Evolutionary conservation across 805 yeast genomes (phyloP), one percentile per base, ranked within the genome.

Genomic region (Lipomyces yamadae): DNA sequence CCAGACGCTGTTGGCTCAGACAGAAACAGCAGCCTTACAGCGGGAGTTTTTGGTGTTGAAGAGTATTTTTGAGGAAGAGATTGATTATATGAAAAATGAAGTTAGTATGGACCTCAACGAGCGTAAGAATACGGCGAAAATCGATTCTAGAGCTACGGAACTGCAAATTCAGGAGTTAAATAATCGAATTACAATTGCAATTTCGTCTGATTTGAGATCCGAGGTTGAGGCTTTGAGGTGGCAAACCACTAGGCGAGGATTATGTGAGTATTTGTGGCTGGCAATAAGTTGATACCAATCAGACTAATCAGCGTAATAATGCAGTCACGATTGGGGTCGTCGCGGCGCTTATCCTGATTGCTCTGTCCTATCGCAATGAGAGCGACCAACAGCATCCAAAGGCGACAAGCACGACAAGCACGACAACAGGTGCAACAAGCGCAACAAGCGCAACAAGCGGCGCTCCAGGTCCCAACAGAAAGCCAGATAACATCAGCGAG

Each of bases 221-320:
- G 95, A 92, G 64, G 90, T 92, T 65, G 99, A 94, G 78, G 86
- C 88, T 66, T 82, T 94, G 68, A 83, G 98, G 73, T 94, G 99
- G 99, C 92, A 91, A 74, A 86, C 94, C 56, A 92, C 97, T 1
- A 82, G 97, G 64, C 85, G 95, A 76, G 98, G 98, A 8, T 80
- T 95, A 42, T 56, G 66, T 66, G 81, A 58, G 69, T 65, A 42
- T 29, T n/a, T 18, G 8, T 6, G 15, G 48, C 18, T 42, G 10
- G 18, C 18, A 2, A n/a, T 42, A 42, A 15, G 48, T n/a, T 15
- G 48, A 15, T 7, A n/a, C 24, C 6, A 5, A 24, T n/a, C 24
- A 6, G 11, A 34, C 29, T 48, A 29, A 39, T 18, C n/a, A 10
- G 5, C 54, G 37, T 33, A 11, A n/a, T 8, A 24, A 24, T 37